These are phyloP conservation scores for Pythium pyrilobum DNA, from an alignment of 352 stramenopile species.

Conservation along the genomic window DNA sequence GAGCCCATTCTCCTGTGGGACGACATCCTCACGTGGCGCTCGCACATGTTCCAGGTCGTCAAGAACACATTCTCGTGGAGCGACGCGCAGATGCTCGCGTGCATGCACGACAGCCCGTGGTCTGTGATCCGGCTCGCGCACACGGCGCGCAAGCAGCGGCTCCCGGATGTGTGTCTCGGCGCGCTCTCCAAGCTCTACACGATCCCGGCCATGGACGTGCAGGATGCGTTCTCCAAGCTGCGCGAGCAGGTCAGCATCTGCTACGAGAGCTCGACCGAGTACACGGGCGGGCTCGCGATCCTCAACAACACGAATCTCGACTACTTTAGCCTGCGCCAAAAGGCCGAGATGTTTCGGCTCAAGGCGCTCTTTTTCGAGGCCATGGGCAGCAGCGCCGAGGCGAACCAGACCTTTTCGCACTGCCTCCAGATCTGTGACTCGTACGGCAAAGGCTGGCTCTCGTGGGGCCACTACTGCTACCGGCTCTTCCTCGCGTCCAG, in stretches of 20 bases:
- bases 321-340: slow-evolving; percentile 90
- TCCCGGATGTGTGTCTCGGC: slow-evolving; percentile 83
- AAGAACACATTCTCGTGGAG: slow-evolving; percentile 88
- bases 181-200: slow-evolving; percentile 84
- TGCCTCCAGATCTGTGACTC: slow-evolving; percentile 90
- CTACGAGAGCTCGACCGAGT: slow-evolving; percentile 85
- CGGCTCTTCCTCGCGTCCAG: slow-evolving; percentile 62
- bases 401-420: slow-evolving; percentile 90
- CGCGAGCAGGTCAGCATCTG: slow-evolving; percentile 92
- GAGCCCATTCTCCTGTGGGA: slow-evolving; percentile 91
- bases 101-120: slow-evolving; percentile 91
- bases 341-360: slow-evolving; percentile 90
- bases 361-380: slow-evolving; percentile 89
- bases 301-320: slow-evolving; percentile 93
- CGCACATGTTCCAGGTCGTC: slow-evolving; percentile 91
- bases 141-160: slow-evolving; percentile 86
- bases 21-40: slow-evolving; percentile 91
- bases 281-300: slow-evolving; percentile 85
- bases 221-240: slow-evolving; percentile 91
- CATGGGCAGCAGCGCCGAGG: slow-evolving; percentile 67
- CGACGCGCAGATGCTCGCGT: slow-evolving; percentile 83
- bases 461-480: slow-evolving; percentile 91
- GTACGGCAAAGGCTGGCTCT: slow-evolving; percentile 94
- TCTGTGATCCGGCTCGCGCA: slow-evolving; percentile 90
- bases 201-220: slow-evolving; percentile 89